phyloP scores from a whole-genome alignment of 768 basidiomycete genomes.

The Boletus sp. region DNA sequence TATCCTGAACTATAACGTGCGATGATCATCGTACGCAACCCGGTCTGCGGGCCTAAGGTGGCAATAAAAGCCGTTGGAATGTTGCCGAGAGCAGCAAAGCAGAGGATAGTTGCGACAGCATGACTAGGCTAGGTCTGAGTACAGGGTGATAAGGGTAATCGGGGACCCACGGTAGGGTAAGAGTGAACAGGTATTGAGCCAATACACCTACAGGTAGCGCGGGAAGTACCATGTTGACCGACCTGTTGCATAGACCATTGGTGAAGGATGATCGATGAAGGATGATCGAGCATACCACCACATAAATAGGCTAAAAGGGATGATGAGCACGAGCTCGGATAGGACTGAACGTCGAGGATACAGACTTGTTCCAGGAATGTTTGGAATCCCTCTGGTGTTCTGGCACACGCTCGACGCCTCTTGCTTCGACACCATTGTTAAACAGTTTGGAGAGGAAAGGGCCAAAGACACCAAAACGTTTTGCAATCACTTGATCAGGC shows the following conservation, averaged over 20 bases:
- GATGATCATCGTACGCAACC: conserved; percentile 54
- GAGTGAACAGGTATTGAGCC: conserved; percentile 45
- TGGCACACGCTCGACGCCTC: conserved; percentile 54
- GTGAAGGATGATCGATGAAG: conserved; percentile 1
- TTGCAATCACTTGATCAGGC: conserved; percentile 27
- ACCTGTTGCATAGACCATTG: conserved; percentile 34
- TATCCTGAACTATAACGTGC: conserved; percentile 48
- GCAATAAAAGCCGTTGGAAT: conserved; percentile 48
- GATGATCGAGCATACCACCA: conserved; percentile 35
- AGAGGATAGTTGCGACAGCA: conserved; percentile 42
- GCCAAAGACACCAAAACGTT: conserved; percentile 30
- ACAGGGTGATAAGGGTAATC: background rate
- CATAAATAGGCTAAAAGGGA: conserved; percentile 37
- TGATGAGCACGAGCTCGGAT: background rate
- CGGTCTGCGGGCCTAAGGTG: conserved; percentile 50
- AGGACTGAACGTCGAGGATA: conserved; percentile 1
- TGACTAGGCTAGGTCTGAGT: conserved; percentile 30
- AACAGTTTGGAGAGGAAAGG: conserved; percentile 39
- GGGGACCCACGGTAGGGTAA: conserved; percentile 42
- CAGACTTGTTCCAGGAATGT: conserved; percentile 44
- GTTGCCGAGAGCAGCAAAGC: conserved; percentile 44
- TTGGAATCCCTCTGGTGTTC: conserved; percentile 45
- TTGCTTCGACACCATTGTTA: conserved; percentile 49
- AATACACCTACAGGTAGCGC: conserved; percentile 51
- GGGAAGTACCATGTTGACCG: conserved; percentile 46